Evolutionary conservation across 1,139 yeast species (phyloP), one percentile per base, ranked within the genome.

Genomic region (Chernovozyma aurita): DNA sequence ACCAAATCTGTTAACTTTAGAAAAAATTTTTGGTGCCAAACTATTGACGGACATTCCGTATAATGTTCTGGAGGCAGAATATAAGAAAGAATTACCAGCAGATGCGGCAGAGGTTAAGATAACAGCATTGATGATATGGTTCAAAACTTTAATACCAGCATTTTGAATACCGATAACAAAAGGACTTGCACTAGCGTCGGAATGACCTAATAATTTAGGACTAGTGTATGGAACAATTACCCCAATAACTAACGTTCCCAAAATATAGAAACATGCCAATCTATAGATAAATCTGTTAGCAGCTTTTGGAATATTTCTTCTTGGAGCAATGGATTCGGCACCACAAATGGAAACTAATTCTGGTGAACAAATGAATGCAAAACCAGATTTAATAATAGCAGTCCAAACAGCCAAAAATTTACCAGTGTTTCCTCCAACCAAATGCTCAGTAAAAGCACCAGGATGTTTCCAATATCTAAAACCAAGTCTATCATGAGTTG

Each of bases 41-140:
- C 82, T 81, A 50, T 75, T 76, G 39, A 66, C 65, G 5, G 87
- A 73, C 44, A 82, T 61, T 30, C 84, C 80, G 52, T 77, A 83
- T 30, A 80, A 61, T 13, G 80, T 75, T 67, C 92, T 73, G 12
- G 88, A 73, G 16, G 84, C 80, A 40, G 83, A 79, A 58, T 81
- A 83, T 43, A 81, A 63, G 58, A 79, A 85, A 0, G 88, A 80
- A 59, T 82, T 83, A 34, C 84, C 80, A 8, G 90, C 85, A 12
- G 85, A 78, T 44, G 81, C 73, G 38, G 85, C 84, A 39, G 84
- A 80, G 8, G 82, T 62, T 52, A 84, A 60, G 39, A 84, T 78
- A 45, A 77, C 77, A 2, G 80, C 90, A 50, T 84, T 84, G 46
- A 84, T 67, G 35, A 84, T 67, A 49, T 80, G 82, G 43, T 83